A percentile compares a stretch with the other conserved stretches of the same genome.
phyloP scores from a whole-genome alignment of 306 rosid genomes.

The Dalbergia cochinchinensis region DNA sequence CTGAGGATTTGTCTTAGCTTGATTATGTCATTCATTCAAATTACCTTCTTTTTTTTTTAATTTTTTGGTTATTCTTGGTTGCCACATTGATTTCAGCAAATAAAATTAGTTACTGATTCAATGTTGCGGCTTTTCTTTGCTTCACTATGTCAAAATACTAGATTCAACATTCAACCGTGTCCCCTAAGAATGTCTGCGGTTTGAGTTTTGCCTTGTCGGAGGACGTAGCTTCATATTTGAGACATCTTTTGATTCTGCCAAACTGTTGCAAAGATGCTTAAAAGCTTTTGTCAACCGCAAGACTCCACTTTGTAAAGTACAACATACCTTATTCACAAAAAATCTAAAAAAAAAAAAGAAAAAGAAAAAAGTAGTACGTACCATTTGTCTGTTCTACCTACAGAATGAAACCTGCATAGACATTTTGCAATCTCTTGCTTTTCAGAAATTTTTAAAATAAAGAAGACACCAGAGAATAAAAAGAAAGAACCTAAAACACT shows the following conservation, averaged over 20 bases:
- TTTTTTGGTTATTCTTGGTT: conserved; percentile 9
- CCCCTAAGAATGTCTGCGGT: conserved; percentile 36
- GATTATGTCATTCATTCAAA: background rate
- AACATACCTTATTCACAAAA: conserved; percentile 37
- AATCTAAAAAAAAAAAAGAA: background rate
- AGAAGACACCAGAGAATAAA: conserved; percentile 28
- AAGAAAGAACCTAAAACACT: background rate
- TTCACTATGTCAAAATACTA: conserved; percentile 31
- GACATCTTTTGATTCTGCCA: conserved; percentile 58
- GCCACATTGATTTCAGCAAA: background rate
- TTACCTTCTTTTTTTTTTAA: background rate
- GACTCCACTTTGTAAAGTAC: conserved; percentile 61
- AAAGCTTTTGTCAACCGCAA: conserved; percentile 74
- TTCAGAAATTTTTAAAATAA: conserved; percentile 11
- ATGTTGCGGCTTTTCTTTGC: conserved; percentile 27
- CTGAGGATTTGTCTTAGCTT: conserved; percentile 13
- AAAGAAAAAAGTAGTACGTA: conserved; percentile 32
- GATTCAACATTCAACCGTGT: conserved; percentile 41
- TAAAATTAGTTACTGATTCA: conserved; percentile 3
- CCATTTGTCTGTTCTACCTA: conserved; percentile 44
- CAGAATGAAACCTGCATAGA: conserved; percentile 48
- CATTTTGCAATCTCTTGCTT: conserved; percentile 43
- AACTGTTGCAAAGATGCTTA: conserved; percentile 44
- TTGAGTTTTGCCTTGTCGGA: conserved; percentile 36
- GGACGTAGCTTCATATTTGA: conserved; percentile 51